Evolutionary conservation across 129 eudicot species (phyloP), one percentile per base, ranked within the genome.

Genomic region (Apium graveolens): DNA sequence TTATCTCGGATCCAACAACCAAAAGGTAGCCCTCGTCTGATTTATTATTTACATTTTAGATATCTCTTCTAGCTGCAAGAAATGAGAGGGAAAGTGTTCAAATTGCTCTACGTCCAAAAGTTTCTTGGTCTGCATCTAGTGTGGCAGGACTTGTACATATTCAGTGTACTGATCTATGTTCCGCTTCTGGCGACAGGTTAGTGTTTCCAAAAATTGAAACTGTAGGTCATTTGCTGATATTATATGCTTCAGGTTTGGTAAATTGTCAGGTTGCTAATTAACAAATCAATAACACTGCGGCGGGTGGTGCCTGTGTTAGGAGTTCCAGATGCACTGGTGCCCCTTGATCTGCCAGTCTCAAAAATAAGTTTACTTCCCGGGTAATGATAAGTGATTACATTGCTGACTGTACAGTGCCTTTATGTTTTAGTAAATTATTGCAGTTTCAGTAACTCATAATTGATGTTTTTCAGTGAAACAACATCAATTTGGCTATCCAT

Each of bases 311-410:
- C 98, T 42, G 82, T 95, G 38, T 84, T 95, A 78, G 98, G 98
- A 82, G 97, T 95, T 81, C 98, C 98, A 55, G 98, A 95, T 88
- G 98, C 98, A 80, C 98, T 95, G 76, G 98, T 95, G 60, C 97
- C 98, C 37, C 83, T 95, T 87, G 91, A 91, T 80, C 82, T 87
- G 85, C 98, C 98, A 78, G 74, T 78, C 73, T 86, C 89, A 62
- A 94, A 86, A 76, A 81, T 95, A 78, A 91, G 43, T 80, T 81
- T 95, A 78, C 83, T 86, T 81, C 92, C 98, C 55, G 97, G 98
- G 98, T 95, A 95, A 55, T 76, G 51, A 41, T 60, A 37, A 27
- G 35, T 62, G 26, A 60, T 60, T 60, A 26, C 68, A 26, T 11
- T 60, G 68, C 12, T n/a, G 68, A 60, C 32, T 60, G 34, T 60